Evolutionary conservation across 1,139 yeast species (phyloP).

Genomic region (Neolecta irregularis): DNA sequence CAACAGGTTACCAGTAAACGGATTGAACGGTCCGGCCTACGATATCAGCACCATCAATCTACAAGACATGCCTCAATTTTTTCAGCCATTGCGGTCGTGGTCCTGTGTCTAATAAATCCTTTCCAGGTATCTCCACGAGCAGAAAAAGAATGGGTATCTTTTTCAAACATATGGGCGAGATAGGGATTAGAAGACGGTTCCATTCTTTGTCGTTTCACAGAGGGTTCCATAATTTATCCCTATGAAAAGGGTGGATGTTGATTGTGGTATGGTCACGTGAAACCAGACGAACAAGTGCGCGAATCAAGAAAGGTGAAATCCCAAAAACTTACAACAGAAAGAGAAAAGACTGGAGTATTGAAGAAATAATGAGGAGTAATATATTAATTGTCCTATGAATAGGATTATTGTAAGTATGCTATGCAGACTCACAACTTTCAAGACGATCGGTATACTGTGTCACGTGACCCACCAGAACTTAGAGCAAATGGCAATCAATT

Average conservation of each 20-base stretch:
- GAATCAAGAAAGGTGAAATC: too few species aligned
- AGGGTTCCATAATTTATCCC: slow-evolving; percentile 14
- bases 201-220: slow-evolving; percentile 16
- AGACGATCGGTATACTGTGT: too few species aligned
- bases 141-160: neutral
- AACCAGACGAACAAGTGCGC: too few species aligned
- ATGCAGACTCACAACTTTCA: too few species aligned
- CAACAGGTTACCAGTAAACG: slow-evolving; percentile 58
- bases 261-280: slow-evolving; percentile 2
- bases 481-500: too few species aligned
- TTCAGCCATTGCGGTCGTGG: slow-evolving; percentile 61
- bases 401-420: too few species aligned
- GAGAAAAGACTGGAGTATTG: too few species aligned
- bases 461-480: too few species aligned
- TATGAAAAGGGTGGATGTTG: slow-evolving; percentile 1
- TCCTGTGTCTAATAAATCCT: slow-evolving; percentile 39
- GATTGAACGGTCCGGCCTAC: slow-evolving; percentile 55
- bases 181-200: slow-evolving; percentile 20
- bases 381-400: too few species aligned
- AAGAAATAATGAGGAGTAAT: too few species aligned
- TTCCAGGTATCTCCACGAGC: slow-evolving; percentile 3
- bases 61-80: too few species aligned
- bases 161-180: slow-evolving; percentile 19
- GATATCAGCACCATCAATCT: slow-evolving; percentile 25
- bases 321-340: too few species aligned